phyloP scores from a whole-genome alignment of 2,329 filamentous ascomycete genomes.

The Coniochaeta sp. region DNA sequence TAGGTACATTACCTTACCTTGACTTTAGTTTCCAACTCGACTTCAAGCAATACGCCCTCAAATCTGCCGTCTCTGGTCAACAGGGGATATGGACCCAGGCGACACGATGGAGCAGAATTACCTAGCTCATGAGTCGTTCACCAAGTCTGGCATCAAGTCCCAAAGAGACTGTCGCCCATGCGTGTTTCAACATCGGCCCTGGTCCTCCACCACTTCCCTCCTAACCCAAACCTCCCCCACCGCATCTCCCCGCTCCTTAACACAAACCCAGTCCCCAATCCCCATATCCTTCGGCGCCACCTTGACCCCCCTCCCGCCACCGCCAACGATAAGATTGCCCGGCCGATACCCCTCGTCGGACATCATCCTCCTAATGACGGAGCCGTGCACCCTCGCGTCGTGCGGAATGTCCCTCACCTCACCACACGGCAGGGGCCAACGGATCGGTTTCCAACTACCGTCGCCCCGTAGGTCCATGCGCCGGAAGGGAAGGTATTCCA shows the following conservation, averaged over 20 bases:
- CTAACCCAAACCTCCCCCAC: slow-evolving; percentile 63
- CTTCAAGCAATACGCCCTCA: too few species aligned
- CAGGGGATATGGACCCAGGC: too few species aligned
- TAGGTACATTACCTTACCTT: too few species aligned
- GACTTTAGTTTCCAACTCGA: too few species aligned
- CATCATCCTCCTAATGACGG: slow-evolving; percentile 66
- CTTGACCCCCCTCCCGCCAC: slow-evolving; percentile 64
- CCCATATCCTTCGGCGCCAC: slow-evolving; percentile 54
- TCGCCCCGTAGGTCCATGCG: slow-evolving; percentile 70
- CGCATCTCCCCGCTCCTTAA: slow-evolving; percentile 56
- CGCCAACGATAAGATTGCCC: slow-evolving; percentile 73
- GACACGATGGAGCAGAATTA: too few species aligned
- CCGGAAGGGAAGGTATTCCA: slow-evolving; percentile 77
- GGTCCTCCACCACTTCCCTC: slow-evolving; percentile 13
- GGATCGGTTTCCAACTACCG: slow-evolving; percentile 71
- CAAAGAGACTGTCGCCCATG: too few species aligned
- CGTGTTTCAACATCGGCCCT: too few species aligned
- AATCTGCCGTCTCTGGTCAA: too few species aligned
- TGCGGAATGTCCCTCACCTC: slow-evolving; percentile 71
- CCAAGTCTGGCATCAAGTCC: too few species aligned
- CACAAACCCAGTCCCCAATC: slow-evolving; percentile 66
- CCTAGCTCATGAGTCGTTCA: too few species aligned
- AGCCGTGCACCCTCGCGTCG: slow-evolving; percentile 64
- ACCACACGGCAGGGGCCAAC: slow-evolving; percentile 71
- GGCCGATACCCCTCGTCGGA: slow-evolving; percentile 59